These are phyloP conservation scores for Eucalyptus microcorys DNA, from an alignment of 345 rosid genomes.

Conservation along the genomic window DNA sequence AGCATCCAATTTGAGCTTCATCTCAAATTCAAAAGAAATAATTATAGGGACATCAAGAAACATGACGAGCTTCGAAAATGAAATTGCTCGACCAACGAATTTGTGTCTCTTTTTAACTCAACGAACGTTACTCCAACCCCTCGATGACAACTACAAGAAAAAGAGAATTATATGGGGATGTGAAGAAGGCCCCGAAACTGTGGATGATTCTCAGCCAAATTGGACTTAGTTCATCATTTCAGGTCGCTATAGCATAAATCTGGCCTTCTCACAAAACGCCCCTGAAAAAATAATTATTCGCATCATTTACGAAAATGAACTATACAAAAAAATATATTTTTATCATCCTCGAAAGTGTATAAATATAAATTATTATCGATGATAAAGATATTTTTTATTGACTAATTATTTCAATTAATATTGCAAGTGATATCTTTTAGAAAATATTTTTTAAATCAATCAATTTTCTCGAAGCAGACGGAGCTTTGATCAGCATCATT, in stretches of 20 bases:
- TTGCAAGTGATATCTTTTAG: accelerated
- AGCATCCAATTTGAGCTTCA: not conserved
- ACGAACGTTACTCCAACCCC: not conserved
- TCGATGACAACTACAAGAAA: not conserved
- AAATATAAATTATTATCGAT: not conserved
- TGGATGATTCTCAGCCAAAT: not conserved
- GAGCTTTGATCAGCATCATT: not conserved
- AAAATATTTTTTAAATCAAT: not conserved
- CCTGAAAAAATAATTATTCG: not conserved
- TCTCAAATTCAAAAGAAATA: not conserved
- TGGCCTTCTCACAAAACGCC: not conserved
- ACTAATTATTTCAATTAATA: not conserved
- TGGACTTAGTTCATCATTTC: not conserved
- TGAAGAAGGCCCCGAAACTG: not conserved
- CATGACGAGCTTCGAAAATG: not conserved
- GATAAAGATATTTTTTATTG: not conserved
- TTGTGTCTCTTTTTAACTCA: not conserved
- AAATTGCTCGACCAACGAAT: not conserved
- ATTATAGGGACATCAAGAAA: not conserved
- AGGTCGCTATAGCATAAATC: not conserved
- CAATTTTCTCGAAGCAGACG: not conserved
- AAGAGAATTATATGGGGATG: not conserved
- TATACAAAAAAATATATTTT: not conserved
- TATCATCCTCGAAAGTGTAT: not conserved
- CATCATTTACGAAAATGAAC: not conserved